Percentiles rank a stretch among this genome's conserved stretches.
These are phyloP conservation scores for Chloropicon primus DNA, from an alignment of 139 green algal species.

Conservation along the genomic window DNA sequence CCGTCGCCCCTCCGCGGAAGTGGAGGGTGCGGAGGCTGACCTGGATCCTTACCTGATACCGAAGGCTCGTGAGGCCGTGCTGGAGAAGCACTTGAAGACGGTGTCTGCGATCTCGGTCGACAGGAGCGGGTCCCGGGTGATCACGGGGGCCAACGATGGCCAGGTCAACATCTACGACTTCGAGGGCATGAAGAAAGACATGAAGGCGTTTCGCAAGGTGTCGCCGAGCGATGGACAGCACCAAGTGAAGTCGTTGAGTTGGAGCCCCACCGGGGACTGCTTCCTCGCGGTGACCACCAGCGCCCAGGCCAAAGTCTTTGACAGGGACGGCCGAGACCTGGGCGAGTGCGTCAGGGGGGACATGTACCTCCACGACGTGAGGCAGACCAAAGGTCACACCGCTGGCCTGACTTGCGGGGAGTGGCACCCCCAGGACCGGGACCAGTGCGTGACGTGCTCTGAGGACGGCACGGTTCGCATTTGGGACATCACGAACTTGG, in stretches of 20 bases:
- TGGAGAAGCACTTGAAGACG: slow-evolving; percentile 32
- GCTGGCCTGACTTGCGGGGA: slow-evolving; percentile 48
- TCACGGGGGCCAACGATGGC: slow-evolving; percentile 68
- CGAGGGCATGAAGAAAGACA: slow-evolving; percentile 77
- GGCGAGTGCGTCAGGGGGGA: slow-evolving; percentile 73
- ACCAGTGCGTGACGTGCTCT: slow-evolving; percentile 57
- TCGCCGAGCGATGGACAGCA: slow-evolving; percentile 55
- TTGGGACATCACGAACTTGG: slow-evolving; percentile 64
- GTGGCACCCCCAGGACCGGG: slow-evolving; percentile 77
- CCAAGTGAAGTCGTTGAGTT: slow-evolving; percentile 21
- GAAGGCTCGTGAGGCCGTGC: background rate
- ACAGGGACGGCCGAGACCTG: slow-evolving; percentile 59
- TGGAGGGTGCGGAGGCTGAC: background rate
- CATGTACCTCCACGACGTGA: slow-evolving; percentile 91
- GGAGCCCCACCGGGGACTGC: slow-evolving; percentile 56
- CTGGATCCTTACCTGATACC: background rate
- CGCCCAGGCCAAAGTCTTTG: slow-evolving; percentile 48
- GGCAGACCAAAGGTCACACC: slow-evolving; percentile 88
- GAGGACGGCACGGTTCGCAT: slow-evolving; percentile 82
- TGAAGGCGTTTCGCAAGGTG: slow-evolving; percentile 55
- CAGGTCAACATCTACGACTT: slow-evolving; percentile 46
- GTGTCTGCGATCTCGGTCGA: slow-evolving; percentile 67
- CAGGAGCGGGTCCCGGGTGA: slow-evolving; percentile 46
- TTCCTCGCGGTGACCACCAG: slow-evolving; percentile 66
- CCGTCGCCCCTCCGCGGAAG: background rate